phyloP scores from a whole-genome alignment of 1,284 basidiomycete genomes.

The Fereydounia khargensis region DNA sequence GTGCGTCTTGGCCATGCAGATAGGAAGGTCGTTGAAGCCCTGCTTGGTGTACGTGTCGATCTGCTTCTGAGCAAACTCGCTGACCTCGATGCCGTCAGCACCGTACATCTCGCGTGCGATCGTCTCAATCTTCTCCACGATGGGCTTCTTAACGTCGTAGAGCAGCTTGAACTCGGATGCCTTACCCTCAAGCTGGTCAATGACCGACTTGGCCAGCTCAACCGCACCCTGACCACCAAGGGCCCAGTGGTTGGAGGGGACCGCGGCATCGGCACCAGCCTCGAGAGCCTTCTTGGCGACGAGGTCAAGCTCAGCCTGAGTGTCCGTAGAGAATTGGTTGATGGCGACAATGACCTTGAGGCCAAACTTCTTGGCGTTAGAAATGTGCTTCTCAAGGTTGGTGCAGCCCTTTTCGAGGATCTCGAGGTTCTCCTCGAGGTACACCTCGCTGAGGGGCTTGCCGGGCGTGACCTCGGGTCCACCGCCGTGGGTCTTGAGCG shows the following conservation, averaged over 20 bases:
- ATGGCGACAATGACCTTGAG: constrained; percentile 94
- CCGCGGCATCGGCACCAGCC: constrained; percentile 90
- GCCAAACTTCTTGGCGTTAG: constrained; percentile 92
- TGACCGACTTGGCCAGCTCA: constrained; percentile 49
- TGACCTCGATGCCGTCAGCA: constrained; percentile 61
- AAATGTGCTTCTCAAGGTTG: constrained; percentile 89
- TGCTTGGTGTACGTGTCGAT: constrained; percentile 88
- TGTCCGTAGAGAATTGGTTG: constrained; percentile 91
- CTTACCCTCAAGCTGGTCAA: constrained; percentile 42
- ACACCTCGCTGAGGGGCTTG: constrained; percentile 88
- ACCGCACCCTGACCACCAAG: constrained; percentile 50
- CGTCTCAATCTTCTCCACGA: constrained; percentile 52
- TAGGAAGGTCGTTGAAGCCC: constrained; percentile 69
- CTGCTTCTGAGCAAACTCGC: constrained; percentile 71
- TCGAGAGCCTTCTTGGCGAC: constrained; percentile 76
- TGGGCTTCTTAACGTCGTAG: constrained; percentile 46
- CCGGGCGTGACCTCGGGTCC: constrained; percentile 96
- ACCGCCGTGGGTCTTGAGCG: constrained; percentile 98
- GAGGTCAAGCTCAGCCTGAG: constrained; percentile 82
- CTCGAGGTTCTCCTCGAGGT: constrained; percentile 88
- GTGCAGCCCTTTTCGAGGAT: constrained; percentile 87
- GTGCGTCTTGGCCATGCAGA: constrained; percentile 98
- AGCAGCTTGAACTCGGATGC: constrained; percentile 51
- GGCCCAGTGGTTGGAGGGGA: constrained; percentile 83
- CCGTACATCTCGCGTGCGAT: constrained; percentile 56